These are phyloP conservation scores for Emergomyces africanus DNA, from an alignment of 2,329 filamentous ascomycete species.

Conservation along the genomic window DNA sequence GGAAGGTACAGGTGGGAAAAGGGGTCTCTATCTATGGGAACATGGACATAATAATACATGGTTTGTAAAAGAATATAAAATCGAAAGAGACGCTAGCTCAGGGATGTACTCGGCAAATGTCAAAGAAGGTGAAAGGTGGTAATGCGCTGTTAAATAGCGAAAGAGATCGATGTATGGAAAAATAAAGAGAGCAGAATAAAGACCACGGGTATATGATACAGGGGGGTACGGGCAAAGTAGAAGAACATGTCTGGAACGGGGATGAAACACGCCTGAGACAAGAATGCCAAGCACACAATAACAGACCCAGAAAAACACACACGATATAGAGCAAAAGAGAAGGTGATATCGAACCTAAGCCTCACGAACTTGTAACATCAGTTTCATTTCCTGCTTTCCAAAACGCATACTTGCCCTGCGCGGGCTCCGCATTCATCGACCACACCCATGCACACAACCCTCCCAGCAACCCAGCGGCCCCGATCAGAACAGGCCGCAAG, in stretches of 20 bases:
- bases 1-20: not conserved
- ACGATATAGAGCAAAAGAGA: not conserved
- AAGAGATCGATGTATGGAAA: not conserved
- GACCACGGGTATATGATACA: not conserved
- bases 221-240: not conserved
- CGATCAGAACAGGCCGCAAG: not conserved
- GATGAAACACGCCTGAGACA: not conserved
- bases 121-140: not conserved
- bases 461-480: slow-evolving; percentile 1
- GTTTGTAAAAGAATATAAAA: not conserved
- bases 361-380: not conserved
- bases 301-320: not conserved
- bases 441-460: slow-evolving; percentile 3
- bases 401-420: not conserved
- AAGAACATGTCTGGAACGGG: not conserved
- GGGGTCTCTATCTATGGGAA: not conserved
- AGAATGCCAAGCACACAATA: not conserved
- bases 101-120: not conserved
- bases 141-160: not conserved
- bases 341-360: not conserved
- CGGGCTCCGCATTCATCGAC: not conserved
- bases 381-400: not conserved
- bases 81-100: no score
- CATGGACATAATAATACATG: not conserved
- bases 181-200: not conserved